Conservation (phyloP, 2,329 filamentous ascomycete species). For the Acarospora socialis region DNA sequence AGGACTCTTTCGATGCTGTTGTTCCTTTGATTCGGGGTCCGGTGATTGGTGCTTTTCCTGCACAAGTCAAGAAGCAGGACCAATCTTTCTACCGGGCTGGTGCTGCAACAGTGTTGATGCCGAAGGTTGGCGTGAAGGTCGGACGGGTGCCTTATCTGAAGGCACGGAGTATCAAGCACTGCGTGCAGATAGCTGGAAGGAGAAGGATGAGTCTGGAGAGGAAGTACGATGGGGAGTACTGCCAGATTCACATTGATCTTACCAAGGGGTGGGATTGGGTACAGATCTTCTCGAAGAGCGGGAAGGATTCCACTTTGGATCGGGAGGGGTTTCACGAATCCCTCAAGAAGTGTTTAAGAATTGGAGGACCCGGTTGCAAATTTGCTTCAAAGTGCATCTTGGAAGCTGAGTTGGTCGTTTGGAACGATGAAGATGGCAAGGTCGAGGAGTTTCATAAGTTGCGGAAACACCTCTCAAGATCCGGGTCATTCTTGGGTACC, state of each 20-base stretch:
- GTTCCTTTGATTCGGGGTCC: slow-evolving; percentile 36
- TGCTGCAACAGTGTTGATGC: slow-evolving; percentile 31
- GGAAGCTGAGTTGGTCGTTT: slow-evolving; percentile 72
- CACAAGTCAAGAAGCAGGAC: slow-evolving; percentile 17
- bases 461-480: slow-evolving; percentile 61
- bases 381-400: slow-evolving; percentile 57
- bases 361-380: slow-evolving; percentile 44
- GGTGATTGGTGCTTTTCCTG: slow-evolving; percentile 24
- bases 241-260: slow-evolving; percentile 70
- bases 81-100: slow-evolving; percentile 4
- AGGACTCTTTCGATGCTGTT: slow-evolving; percentile 51
- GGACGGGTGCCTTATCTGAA: slow-evolving; percentile 51
- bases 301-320: slow-evolving; percentile 73
- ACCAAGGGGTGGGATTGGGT: slow-evolving; percentile 41
- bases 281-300: slow-evolving; percentile 82
- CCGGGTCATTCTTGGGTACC: slow-evolving; percentile 54
- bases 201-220: slow-evolving; percentile 58
- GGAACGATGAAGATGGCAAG: slow-evolving; percentile 48
- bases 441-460: slow-evolving; percentile 71
- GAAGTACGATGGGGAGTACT: slow-evolving; percentile 83
- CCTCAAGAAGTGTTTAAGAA: slow-evolving; percentile 49
- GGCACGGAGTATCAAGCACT: slow-evolving; percentile 59
- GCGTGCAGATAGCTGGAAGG: slow-evolving; percentile 47
- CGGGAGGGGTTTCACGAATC: slow-evolving; percentile 46
- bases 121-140: slow-evolving; percentile 47